phyloP scores from a whole-genome alignment of 2,329 filamentous ascomycete species.

The Penicillium decumbens region DNA sequence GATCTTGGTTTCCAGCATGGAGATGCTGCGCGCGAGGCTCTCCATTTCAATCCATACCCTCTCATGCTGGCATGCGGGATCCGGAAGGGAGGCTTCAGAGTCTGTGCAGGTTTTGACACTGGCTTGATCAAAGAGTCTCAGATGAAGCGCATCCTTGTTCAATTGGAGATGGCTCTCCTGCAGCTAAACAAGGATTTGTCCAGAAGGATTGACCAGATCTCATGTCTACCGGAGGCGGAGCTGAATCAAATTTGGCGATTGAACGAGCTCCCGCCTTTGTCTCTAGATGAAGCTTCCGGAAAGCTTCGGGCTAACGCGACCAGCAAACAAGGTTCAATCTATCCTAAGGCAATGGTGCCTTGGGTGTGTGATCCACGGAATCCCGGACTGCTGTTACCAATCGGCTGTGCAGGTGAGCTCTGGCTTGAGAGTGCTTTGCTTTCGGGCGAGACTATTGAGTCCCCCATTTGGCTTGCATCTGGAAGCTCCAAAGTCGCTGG shows the following conservation, averaged over 20 bases:
- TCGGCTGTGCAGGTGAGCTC: conserved; percentile 38
- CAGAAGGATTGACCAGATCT: conserved; percentile 32
- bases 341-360: conserved; percentile 31
- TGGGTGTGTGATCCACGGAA: conserved; percentile 34
- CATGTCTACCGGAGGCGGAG: conserved; percentile 36
- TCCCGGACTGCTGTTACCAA: conserved; percentile 36
- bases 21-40: conserved; percentile 34
- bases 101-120: conserved; percentile 44
- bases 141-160: conserved; percentile 38
- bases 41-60: conserved; percentile 48
- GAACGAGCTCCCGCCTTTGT: conserved; percentile 38
- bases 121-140: conserved; percentile 32
- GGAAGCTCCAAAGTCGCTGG: conserved; percentile 33
- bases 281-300: conserved; percentile 27
- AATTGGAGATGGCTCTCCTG: conserved; percentile 32
- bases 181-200: conserved; percentile 27
- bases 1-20: conserved; percentile 37
- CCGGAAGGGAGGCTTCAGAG: conserved; percentile 40
- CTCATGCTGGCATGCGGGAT: conserved; percentile 49
- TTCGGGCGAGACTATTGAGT: conserved; percentile 20
- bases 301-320: conserved; percentile 19
- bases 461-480: conserved; percentile 27
- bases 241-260: conserved; percentile 43
- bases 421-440: conserved; percentile 41
- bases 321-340: conserved; percentile 26